phyloP scores from a whole-genome alignment of 257 asterid species.

The Cordia subcordata region DNA sequence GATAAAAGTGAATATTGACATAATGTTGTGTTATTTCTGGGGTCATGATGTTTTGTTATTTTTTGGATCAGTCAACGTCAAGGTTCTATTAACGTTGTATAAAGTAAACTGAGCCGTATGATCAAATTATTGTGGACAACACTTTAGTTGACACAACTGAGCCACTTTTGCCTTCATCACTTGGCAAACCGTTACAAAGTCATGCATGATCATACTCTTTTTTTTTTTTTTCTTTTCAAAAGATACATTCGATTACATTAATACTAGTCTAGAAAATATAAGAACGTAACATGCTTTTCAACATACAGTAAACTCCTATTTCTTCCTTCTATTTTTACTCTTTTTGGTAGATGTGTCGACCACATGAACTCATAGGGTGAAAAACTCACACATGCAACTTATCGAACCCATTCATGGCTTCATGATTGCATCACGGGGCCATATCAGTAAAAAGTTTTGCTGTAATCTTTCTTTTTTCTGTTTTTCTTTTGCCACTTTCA shows the following conservation, averaged over 20 bases:
- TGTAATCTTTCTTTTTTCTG: neutral
- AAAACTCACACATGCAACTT: conserved; percentile 5
- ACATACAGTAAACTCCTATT: neutral
- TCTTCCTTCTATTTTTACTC: neutral
- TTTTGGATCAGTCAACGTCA: too few species aligned
- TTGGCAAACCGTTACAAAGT: conserved; percentile 6
- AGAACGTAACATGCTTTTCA: too few species aligned
- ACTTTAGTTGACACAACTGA: neutral
- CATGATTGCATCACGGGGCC: conserved; percentile 24
- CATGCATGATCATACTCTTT: neutral
- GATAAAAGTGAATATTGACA: too few species aligned
- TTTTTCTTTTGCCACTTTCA: too few species aligned
- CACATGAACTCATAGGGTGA: too few species aligned
- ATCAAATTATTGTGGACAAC: too few species aligned
- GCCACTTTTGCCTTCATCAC: neutral
- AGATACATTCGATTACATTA: too few species aligned
- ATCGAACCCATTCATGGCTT: conserved; percentile 16
- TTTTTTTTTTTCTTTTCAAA: too few species aligned
- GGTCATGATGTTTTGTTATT: too few species aligned
- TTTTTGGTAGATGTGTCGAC: neutral
- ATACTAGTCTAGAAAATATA: too few species aligned
- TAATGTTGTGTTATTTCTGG: too few species aligned
- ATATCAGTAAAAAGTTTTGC: conserved; percentile 7
- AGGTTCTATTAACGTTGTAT: conserved; percentile 33
- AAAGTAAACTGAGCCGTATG: too few species aligned